A percentile compares a stretch with the other conserved stretches of the same genome.
Conservation (phyloP, 192 early-diverging fungal species). For the Entomortierella chlamydospora region DNA sequence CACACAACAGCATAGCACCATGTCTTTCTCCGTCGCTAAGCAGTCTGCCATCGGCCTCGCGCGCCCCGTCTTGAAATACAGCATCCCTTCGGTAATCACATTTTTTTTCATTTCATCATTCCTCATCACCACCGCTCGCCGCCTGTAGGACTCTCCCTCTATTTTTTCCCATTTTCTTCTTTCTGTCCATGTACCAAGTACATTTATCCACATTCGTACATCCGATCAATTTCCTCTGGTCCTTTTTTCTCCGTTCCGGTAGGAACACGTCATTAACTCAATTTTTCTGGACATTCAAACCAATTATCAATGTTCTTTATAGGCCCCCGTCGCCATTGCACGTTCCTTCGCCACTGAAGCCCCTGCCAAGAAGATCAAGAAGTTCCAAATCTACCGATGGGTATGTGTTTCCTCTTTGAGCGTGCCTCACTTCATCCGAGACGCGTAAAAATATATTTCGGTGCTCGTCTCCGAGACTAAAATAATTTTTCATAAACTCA, state of each 20-base stretch:
- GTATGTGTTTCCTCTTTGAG: constrained; percentile 55
- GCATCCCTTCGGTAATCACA: constrained; percentile 45
- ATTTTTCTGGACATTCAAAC: constrained; percentile 23
- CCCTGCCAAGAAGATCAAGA: constrained; percentile 71
- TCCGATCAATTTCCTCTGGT: background rate
- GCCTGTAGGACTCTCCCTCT: too few species aligned
- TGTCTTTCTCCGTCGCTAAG: constrained; percentile 48
- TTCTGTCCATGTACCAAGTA: background rate
- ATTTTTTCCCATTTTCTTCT: background rate
- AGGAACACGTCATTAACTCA: constrained; percentile 28
- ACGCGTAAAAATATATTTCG: constrained; percentile 8
- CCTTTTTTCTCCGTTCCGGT: constrained; percentile 18
- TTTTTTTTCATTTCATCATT: background rate
- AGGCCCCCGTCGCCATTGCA: constrained; percentile 48
- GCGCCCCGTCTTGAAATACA: constrained; percentile 52
- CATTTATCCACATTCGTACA: background rate
- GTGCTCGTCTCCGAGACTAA: constrained; percentile 13
- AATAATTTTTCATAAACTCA: constrained; percentile 15
- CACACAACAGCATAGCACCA: constrained; percentile 1
- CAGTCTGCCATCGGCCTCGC: constrained; percentile 48
- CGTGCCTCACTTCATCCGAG: background rate
- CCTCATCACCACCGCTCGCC: background rate
- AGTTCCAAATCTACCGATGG: constrained; percentile 97
- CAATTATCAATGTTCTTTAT: background rate
- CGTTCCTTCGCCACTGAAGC: constrained; percentile 62